Evolutionary conservation across 139 green algal genomes (phyloP).

Genomic region (Pleodorina starrii): DNA sequence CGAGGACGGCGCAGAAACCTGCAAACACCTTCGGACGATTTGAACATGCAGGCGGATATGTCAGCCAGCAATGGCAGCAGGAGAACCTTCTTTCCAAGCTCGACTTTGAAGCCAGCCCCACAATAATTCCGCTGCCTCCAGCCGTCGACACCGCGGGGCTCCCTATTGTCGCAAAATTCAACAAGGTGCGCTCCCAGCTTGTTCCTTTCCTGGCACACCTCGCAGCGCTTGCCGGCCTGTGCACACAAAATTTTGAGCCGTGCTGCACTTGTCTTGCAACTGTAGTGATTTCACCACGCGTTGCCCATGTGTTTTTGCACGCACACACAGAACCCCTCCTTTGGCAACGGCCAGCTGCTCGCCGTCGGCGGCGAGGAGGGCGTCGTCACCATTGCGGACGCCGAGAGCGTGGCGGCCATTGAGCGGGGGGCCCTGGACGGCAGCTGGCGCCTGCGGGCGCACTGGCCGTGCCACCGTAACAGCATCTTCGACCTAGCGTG

Average conservation of each 20-base stretch:
- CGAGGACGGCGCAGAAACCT: too few species aligned
- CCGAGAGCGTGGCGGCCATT: slow-evolving; percentile 50
- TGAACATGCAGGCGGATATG: slow-evolving; percentile 4
- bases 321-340: background rate
- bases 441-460: slow-evolving; percentile 57
- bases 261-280: too few species aligned
- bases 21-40: background rate
- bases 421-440: slow-evolving; percentile 41
- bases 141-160: background rate
- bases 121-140: background rate
- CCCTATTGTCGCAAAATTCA: background rate
- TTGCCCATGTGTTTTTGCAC: background rate
- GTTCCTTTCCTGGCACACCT: too few species aligned
- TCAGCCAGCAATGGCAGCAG: background rate
- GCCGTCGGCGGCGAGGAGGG: slow-evolving; percentile 88
- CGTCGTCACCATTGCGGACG: slow-evolving; percentile 77
- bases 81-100: background rate
- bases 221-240: too few species aligned
- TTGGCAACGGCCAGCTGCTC: slow-evolving; percentile 66
- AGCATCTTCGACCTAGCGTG: slow-evolving; percentile 89
- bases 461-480: slow-evolving; percentile 85
- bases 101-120: background rate
- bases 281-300: background rate
- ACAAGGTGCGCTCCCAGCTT: slow-evolving; percentile 22
- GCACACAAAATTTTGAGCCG: too few species aligned